Base-by-base conservation (phyloP, 176 grass and related monocot species). In the Hordeum marinum region DNA sequence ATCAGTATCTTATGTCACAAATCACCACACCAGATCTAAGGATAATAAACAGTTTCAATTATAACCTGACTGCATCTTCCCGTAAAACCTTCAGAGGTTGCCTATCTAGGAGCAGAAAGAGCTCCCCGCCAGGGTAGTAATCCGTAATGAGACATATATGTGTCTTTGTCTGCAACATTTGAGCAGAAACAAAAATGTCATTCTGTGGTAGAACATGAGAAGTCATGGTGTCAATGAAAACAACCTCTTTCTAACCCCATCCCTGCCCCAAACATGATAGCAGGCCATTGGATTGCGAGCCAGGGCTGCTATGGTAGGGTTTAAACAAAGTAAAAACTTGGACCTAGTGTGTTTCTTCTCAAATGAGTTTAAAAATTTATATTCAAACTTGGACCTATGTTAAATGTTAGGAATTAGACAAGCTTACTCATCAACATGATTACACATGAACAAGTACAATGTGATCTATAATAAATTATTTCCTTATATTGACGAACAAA, bases 131-230 rank as follows among this genome's bases (percentile, higher is more conserved):
- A 79, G 85, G 88, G 84, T 50, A 98, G 81, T 92, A 95, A 78
- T 98, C 85, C 17, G 91, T 95, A 89, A 98, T 94, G 57, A 98
- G 86, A 83, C 93, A 98, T 68, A 98, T 86, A 80, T 98, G 96
- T 26, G 93, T 95, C 41, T 95, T 95, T 39, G 93, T 95, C 91
- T 98, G 85, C 78, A 90, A 83, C 17, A 90, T 75, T 41, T 73
- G 21, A 76, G 24, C 35, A 78, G 74, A 80, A 67, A 43, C 42
- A 26, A 85, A 77, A 73, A 78, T 35, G 6, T 86, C 5, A 36
- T 34, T 65, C 14, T 45, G 54, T 21, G 10, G 5, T 42, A 15
- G 18, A 87, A 34, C 18, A 66, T 35, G 42, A 23, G 54, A 17
- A 45, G 3, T 31, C 15, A 79, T 21, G 25, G 40, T 21, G 9